These are phyloP conservation scores for Citrus cavaleriei DNA, from an alignment of 345 rosid species.

Conservation along the genomic window DNA sequence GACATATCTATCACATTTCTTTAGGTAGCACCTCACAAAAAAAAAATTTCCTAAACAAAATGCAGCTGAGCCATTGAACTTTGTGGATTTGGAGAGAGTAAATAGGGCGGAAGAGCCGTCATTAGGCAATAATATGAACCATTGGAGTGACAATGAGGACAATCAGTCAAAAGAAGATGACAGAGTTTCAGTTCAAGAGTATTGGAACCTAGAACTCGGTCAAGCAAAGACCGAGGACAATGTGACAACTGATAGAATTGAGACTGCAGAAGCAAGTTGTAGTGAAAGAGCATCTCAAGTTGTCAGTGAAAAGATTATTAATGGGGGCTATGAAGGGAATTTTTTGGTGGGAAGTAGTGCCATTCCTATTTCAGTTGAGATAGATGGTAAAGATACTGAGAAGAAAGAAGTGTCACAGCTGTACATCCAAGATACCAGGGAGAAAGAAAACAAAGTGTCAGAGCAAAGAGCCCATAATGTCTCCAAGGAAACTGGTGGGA, in stretches of 20 bases:
- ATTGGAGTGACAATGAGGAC: neutral
- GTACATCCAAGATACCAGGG: neutral
- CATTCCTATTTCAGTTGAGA: constrained; percentile 4
- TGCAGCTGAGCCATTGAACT: constrained; percentile 13
- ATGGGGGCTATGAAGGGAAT: constrained; percentile 1
- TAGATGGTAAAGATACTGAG: neutral
- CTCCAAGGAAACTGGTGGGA: constrained; percentile 1
- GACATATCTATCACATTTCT: neutral
- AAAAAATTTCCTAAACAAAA: neutral
- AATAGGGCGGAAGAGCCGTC: constrained; percentile 6
- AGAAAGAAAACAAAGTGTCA: neutral
- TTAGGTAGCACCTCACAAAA: neutral
- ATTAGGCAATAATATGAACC: neutral
- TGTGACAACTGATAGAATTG: neutral
- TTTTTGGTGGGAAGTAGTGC: neutral
- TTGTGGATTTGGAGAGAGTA: constrained; percentile 6
- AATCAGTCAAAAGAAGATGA: constrained; percentile 2
- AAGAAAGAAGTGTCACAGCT: neutral
- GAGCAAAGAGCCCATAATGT: neutral
- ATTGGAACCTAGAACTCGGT: neutral
- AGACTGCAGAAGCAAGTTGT: neutral
- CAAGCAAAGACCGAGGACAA: neutral
- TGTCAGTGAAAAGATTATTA: neutral
- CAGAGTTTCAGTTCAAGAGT: constrained; percentile 3
- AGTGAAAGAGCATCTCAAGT: constrained; percentile 5